phyloP scores from a whole-genome alignment of 129 eudicot genomes.

The Lonicera japonica region DNA sequence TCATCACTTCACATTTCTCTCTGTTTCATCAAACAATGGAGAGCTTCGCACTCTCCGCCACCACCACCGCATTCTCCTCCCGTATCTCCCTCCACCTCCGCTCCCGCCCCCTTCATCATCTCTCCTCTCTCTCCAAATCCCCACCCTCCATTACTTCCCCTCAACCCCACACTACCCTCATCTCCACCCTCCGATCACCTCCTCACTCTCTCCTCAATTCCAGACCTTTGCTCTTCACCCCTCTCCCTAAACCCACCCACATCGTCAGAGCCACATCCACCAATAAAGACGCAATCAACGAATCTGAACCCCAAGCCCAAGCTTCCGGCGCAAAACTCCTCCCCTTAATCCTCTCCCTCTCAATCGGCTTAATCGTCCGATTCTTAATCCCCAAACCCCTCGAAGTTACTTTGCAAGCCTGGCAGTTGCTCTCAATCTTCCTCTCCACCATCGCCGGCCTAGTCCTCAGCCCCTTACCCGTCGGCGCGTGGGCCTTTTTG shows the following conservation, averaged over 20 bases:
- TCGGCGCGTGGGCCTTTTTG: conserved; percentile 82
- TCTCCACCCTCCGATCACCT: conserved; percentile 13
- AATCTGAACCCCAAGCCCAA: conserved; percentile 21
- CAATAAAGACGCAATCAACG: conserved; percentile 12
- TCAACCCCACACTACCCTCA: conserved; percentile 16
- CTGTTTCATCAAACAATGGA: conserved; percentile 36
- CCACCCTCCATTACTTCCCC: conserved; percentile 11
- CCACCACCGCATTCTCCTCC: conserved; percentile 16
- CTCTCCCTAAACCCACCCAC: conserved; percentile 19
- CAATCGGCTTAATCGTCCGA: conserved; percentile 52
- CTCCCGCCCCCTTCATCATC: conserved; percentile 27
- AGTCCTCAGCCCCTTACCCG: conserved; percentile 77
- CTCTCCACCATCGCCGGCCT: conserved; percentile 78
- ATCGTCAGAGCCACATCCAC: conserved; percentile 24
- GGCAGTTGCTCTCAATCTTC: conserved; percentile 75
- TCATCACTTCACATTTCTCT: too few species aligned
- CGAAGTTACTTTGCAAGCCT: conserved; percentile 75
- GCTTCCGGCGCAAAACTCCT: conserved; percentile 49
- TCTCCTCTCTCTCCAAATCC: conserved; percentile 9
- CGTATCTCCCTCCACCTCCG: conserved; percentile 37
- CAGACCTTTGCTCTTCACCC: conserved; percentile 23
- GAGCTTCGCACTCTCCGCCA: conserved; percentile 41
- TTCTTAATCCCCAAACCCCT: conserved; percentile 56
- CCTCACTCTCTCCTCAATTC: conserved; percentile 11
- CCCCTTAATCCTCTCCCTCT: conserved; percentile 44